Base-by-base conservation (phyloP, 1,284 basidiomycete species). In the Ceratobasidium sp. region DNA sequence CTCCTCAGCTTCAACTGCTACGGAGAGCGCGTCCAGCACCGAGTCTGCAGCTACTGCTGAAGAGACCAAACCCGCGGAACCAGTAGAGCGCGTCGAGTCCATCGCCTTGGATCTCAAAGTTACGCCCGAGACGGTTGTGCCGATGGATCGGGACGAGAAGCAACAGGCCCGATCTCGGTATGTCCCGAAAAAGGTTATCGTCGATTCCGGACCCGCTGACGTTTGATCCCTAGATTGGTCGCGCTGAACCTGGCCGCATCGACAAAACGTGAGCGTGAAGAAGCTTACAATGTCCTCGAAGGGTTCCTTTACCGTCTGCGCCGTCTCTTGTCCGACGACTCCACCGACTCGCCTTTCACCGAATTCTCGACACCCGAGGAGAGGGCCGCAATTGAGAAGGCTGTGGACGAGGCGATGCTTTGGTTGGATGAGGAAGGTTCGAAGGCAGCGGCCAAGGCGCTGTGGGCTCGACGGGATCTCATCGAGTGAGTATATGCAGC, bases 361-460 rank as follows among this genome's bases (percentile, higher is more conserved):
- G 90, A 91, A 80, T 96, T 90, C 81, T 94, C 92, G 53, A 91
- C 89, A 76, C 83, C 86, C 11, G 80, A 82, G 9, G 98, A 99
- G 83, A 85, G 94, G 72, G 82, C 86, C 68, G 83, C 83, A 22
- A 88, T 99, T 73, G 81, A 84, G 6, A 85, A 86, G 69, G 88
- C 89, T 79, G 84, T 94, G 4, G 87, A 90, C 24, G 89, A 92
- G 72, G 89, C 92, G 0, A 89, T 91, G 76, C 82, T 84, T 27
- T 99, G 96, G 97, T 84, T 99, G 77, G 86, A 89, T 79, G 94
- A 96, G 48, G 86, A 92, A 72, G 95, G 90, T n/a, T 96, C 98
- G 79, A 82, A 86, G 14, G 96, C 97, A 0, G 88, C 92, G 68
- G 93, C 90, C 13, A 86, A 85, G 24, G 88, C 90, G 63, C 86